Evolutionary conservation across 257 asterid species (phyloP).

Genomic region (Ilex aquifolium): DNA sequence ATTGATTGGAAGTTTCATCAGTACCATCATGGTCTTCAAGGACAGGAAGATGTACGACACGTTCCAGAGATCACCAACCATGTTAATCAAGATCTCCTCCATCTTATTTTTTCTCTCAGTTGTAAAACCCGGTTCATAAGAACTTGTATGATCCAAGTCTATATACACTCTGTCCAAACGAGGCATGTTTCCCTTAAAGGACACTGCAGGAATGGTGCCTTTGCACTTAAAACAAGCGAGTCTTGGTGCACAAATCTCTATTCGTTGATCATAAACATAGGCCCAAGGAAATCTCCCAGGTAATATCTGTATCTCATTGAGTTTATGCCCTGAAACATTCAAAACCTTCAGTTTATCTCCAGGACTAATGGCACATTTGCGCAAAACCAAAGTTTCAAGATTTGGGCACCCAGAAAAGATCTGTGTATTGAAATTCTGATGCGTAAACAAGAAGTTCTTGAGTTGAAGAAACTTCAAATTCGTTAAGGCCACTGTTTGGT

Average conservation of each 20-base stretch:
- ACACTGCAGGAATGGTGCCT: constrained; percentile 35
- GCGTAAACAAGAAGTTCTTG: constrained; percentile 31
- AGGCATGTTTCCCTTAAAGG: constrained; percentile 21
- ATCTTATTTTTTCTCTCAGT: constrained; percentile 23
- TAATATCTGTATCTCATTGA: constrained; percentile 31
- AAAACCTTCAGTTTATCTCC: constrained; percentile 20
- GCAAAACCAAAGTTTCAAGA: constrained; percentile 37
- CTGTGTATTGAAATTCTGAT: constrained; percentile 21
- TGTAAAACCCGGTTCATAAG: constrained; percentile 16
- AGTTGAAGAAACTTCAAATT: constrained; percentile 31
- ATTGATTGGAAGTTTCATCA: neutral
- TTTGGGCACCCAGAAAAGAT: constrained; percentile 37
- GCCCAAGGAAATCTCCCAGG: constrained; percentile 49
- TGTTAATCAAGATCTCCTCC: constrained; percentile 18
- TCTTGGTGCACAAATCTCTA: constrained; percentile 37
- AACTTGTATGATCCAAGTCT: constrained; percentile 27
- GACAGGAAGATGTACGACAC: constrained; percentile 32
- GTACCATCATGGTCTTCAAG: constrained; percentile 38
- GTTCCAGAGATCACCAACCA: constrained; percentile 32
- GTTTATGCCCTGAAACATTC: constrained; percentile 29
- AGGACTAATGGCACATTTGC: constrained; percentile 31
- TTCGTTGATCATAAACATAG: constrained; percentile 26
- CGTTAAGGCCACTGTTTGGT: constrained; percentile 9
- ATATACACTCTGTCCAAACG: constrained; percentile 29
- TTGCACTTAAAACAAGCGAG: constrained; percentile 30